Evolutionary conservation across 371 early-diverging fungal species (phyloP), one percentile per base, ranked within the genome.

Genomic region (Mortierella sp.): DNA sequence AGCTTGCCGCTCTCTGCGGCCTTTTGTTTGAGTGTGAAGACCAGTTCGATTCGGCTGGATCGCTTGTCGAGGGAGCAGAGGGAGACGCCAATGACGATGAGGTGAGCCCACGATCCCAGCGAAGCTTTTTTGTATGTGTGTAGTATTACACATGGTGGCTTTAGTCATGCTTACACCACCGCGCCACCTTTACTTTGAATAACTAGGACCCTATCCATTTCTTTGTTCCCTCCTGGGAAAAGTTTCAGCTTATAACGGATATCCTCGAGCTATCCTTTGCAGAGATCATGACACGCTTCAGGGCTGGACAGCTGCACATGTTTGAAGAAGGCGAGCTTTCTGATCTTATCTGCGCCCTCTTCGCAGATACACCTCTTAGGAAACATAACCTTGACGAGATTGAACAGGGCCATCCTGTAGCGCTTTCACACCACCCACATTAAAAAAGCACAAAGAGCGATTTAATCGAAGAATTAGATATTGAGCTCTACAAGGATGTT

Each of bases 321-420:
- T 94, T 95, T 86, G 80, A 84, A n/a, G 90, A 87, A 34, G 75
- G 79, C 7, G 95, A 95, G 80, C 81, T 96, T 54, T 81, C 89
- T 16, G 77, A 89, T 7, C 84, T 96, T 10, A 78, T 95, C 0
- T 91, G 92, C 80, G 92, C 95, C 0, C 77, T 96, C 50, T 96
- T 96, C 89, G 92, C 95, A 10, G 95, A 95, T 74, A 94, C 95
- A 14, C 91, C 92, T 13, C 82, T 94, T 38, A 89, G 96, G 48
- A 89, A 89, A 38, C 80, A 84, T 34, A 94, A 92, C 79, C 79
- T 96, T n/a, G 84, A 88, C n/a, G 95, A 95, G 80, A 95, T 96
- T 70, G 71, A 70, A 24, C 80, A 87, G 13, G 83, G 87, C 4
- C 83, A 86, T 28, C 87, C 87, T n/a, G 70, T 78, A 68, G 73